Evolutionary conservation across 2,329 filamentous ascomycete species (phyloP).

Genomic region (Pestalotiopsis sp.): DNA sequence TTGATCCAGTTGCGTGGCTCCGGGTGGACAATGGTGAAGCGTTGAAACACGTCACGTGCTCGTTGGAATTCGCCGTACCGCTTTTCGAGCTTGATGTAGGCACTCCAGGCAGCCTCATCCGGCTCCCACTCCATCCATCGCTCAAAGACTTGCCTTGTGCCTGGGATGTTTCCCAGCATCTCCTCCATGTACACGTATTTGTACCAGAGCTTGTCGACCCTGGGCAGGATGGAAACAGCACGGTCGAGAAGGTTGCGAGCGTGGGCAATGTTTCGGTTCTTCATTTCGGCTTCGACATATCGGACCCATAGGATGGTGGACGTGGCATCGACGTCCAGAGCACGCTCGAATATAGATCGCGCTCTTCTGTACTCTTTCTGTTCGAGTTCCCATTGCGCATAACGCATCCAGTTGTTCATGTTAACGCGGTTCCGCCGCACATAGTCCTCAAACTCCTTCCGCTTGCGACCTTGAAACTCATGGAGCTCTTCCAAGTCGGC

Average conservation of each 20-base stretch:
- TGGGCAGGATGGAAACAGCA: slow-evolving; percentile 87
- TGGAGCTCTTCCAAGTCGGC: slow-evolving; percentile 97
- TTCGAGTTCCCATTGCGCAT: slow-evolving; percentile 95
- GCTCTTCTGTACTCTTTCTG: slow-evolving; percentile 96
- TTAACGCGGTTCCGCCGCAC: slow-evolving; percentile 91
- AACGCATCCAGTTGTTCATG: slow-evolving; percentile 99
- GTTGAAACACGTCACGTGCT: slow-evolving; percentile 85
- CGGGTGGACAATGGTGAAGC: slow-evolving; percentile 90
- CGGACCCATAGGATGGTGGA: slow-evolving; percentile 87
- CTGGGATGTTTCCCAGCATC: slow-evolving; percentile 91
- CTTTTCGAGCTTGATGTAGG: slow-evolving; percentile 97
- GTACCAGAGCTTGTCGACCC: slow-evolving; percentile 97
- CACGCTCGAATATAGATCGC: slow-evolving; percentile 90
- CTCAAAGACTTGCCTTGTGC: slow-evolving; percentile 92
- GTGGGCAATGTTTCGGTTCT: slow-evolving; percentile 93
- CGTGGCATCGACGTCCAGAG: slow-evolving; percentile 88
- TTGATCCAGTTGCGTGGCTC: slow-evolving; percentile 98
- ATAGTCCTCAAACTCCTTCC: slow-evolving; percentile 98
- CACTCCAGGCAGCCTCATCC: slow-evolving; percentile 91
- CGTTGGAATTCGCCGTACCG: slow-evolving; percentile 89
- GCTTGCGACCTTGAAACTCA: slow-evolving; percentile 93
- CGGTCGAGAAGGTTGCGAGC: slow-evolving; percentile 92
- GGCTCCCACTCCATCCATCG: slow-evolving; percentile 99
- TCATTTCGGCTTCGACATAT: slow-evolving; percentile 97
- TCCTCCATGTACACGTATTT: slow-evolving; percentile 99